Percentiles rank a stretch among this genome's conserved stretches.
phyloP scores from a whole-genome alignment of 352 stramenopile genomes.

The Phytophthora ramorum region DNA sequence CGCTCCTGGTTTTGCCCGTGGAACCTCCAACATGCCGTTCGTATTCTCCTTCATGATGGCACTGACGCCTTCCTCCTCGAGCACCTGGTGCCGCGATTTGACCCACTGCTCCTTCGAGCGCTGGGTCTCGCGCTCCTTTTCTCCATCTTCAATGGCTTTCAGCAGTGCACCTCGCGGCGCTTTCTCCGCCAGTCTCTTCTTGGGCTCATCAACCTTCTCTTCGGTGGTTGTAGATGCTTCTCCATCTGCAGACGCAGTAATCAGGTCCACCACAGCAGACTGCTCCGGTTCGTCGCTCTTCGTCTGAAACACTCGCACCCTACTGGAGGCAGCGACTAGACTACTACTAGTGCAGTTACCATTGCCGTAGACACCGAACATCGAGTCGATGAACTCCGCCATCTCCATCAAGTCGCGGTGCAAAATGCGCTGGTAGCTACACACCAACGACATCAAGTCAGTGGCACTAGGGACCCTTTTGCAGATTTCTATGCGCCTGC shows the following conservation, averaged over 20 bases:
- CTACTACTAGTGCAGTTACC: constrained; percentile 6
- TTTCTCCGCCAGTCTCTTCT: constrained; percentile 18
- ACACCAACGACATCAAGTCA: constrained; percentile 18
- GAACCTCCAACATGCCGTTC: constrained; percentile 48
- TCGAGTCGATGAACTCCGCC: constrained; percentile 79
- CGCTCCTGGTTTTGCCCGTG: constrained; percentile 6
- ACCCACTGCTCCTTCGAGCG: constrained; percentile 71
- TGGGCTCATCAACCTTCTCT: not conserved
- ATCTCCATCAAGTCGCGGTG: constrained; percentile 85
- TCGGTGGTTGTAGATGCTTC: not conserved
- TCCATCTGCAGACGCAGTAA: constrained; percentile 9
- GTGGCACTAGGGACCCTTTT: no score
- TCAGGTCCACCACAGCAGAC: constrained; percentile 20
- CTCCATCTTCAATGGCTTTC: constrained; percentile 58
- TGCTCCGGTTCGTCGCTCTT: constrained; percentile 13
- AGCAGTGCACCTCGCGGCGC: constrained; percentile 45
- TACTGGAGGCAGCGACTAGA: constrained; percentile 1
- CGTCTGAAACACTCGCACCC: not conserved
- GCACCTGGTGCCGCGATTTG: constrained; percentile 62
- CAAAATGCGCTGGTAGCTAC: constrained; percentile 75
- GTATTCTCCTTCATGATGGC: constrained; percentile 51
- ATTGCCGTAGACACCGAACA: constrained; percentile 79
- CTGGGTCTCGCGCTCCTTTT: constrained; percentile 56
- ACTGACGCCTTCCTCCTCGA: constrained; percentile 65
- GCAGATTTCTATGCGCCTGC: no score